These are phyloP conservation scores for Ilyonectria mors-panacis DNA, from an alignment of 2,329 filamentous ascomycete genomes.

Conservation along the genomic window DNA sequence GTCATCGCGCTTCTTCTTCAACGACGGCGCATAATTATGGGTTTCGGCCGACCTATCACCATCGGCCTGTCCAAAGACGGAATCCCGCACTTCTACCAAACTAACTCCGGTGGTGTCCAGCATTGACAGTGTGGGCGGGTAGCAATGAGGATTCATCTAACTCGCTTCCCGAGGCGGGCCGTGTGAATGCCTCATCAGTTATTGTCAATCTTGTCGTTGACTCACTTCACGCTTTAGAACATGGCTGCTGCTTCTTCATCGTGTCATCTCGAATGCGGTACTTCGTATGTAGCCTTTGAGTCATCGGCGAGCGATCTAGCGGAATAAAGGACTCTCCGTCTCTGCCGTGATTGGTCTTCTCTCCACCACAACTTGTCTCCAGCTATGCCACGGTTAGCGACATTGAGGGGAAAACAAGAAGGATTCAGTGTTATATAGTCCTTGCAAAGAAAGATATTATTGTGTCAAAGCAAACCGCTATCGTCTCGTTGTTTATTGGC, in stretches of 20 bases:
- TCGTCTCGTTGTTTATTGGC: not conserved
- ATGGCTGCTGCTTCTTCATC: not conserved
- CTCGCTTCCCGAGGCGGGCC: not conserved
- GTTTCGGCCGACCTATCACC: not conserved
- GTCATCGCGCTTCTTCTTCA: not conserved
- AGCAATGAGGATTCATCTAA: not conserved
- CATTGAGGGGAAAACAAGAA: not conserved
- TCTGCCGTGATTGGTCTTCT: constrained; percentile 20
- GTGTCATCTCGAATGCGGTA: constrained; percentile 6
- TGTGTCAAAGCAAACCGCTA: not conserved
- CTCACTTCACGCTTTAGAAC: not conserved
- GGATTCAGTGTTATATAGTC: not conserved
- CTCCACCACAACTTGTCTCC: not conserved
- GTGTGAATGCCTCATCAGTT: not conserved
- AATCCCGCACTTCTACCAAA: not conserved
- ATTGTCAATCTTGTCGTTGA: not conserved
- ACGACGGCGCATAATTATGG: not conserved
- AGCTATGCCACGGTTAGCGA: not conserved
- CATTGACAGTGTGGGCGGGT: not conserved
- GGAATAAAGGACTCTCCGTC: not conserved
- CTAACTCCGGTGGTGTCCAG: no score
- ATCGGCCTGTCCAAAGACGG: not conserved
- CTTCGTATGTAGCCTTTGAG: constrained; percentile 30
- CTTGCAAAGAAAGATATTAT: not conserved
- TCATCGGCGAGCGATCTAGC: constrained; percentile 40